A percentile compares a stretch with the other conserved stretches of the same genome.
Evolutionary conservation across 345 rosid species (phyloP).

Genomic region (Salix udensis): DNA sequence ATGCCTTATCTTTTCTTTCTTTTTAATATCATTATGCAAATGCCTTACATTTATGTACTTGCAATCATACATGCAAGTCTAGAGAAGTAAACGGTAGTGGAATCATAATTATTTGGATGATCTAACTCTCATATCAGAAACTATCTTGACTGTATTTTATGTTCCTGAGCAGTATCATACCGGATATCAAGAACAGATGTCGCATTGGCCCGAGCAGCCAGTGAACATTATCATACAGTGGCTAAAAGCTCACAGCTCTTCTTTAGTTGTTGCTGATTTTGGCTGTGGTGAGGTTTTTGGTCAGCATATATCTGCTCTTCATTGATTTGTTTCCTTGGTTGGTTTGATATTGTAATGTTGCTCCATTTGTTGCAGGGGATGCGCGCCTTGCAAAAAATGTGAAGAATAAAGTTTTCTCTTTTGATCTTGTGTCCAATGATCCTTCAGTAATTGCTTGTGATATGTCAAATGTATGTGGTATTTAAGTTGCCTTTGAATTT

Average conservation of each 20-base stretch:
- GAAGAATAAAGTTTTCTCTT: slow-evolving; percentile 85
- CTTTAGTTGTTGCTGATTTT: slow-evolving; percentile 89
- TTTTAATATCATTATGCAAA: too few relatives aligned
- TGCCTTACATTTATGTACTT: too few relatives aligned
- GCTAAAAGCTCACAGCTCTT: slow-evolving; percentile 57
- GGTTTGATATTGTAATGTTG: slow-evolving; percentile 8
- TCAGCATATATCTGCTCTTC: neutral
- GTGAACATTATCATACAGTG: slow-evolving; percentile 67
- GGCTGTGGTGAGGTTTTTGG: slow-evolving; percentile 74
- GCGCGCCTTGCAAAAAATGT: slow-evolving; percentile 77
- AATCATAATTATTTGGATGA: neutral
- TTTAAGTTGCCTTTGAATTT: neutral
- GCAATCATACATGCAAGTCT: too few relatives aligned
- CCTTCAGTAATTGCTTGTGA: slow-evolving; percentile 86
- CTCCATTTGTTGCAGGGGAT: slow-evolving; percentile 52
- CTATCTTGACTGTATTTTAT: slow-evolving; percentile 23
- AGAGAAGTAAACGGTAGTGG: too few relatives aligned
- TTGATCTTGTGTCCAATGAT: slow-evolving; percentile 78
- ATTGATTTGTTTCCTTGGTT: neutral
- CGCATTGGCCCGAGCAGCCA: slow-evolving; percentile 91
- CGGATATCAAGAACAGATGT: slow-evolving; percentile 95
- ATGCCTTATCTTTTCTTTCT: too few relatives aligned
- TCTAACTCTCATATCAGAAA: neutral
- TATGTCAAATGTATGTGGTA: slow-evolving; percentile 66
- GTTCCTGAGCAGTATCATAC: slow-evolving; percentile 72